Evolutionary conservation across 805 yeast genomes (phyloP), one percentile per base, ranked within the genome.

Genomic region (Suhomyces pyralidae): DNA sequence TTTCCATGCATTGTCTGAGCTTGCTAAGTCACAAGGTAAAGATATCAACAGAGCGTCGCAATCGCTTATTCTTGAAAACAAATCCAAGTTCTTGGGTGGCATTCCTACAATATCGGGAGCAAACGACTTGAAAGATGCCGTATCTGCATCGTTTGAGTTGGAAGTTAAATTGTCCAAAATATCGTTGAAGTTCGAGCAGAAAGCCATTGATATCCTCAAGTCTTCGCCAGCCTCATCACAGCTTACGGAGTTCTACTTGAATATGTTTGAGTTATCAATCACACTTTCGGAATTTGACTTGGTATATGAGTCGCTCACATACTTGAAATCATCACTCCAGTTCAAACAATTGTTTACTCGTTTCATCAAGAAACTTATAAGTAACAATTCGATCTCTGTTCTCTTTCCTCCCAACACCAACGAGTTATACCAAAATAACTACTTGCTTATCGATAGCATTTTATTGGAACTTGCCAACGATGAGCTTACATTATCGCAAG

Each of bases 381-480:
- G 61, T 7, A 59, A 58, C 44, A 61, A 60, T 45, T 45, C 58
- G n/a, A 55, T 66, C n/a, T 51, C 61, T 1, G 56, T 51, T 3
- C 45, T 72, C 7, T 73, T 71, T 49, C 59, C 58, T 4, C 56
- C 63, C 14, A 53, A 54, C 28, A 40, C 46, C 2, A 57, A 54
- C 48, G 30, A 45, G 24, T 55, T 70, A 20, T 70, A 66, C 48
- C 48, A 52, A 3, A 48, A 57, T 6, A 58, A 71, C 49, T 72
- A 63, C 52, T 59, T 64, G 25, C 53, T 73, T 28, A 66, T 75
- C 36, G 79, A 75, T 54, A 48, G 58, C 1, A 67, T 73, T 3
- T 56, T 75, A 30, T 57, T 66, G 12, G 66, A 68, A 25, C 52
- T 70, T 15, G 77, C 76, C 1, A 67, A 69, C 48, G 61, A 63